Evolutionary conservation across 805 yeast genomes (phyloP).

Genomic region (Limtongozyma cylindracea): DNA sequence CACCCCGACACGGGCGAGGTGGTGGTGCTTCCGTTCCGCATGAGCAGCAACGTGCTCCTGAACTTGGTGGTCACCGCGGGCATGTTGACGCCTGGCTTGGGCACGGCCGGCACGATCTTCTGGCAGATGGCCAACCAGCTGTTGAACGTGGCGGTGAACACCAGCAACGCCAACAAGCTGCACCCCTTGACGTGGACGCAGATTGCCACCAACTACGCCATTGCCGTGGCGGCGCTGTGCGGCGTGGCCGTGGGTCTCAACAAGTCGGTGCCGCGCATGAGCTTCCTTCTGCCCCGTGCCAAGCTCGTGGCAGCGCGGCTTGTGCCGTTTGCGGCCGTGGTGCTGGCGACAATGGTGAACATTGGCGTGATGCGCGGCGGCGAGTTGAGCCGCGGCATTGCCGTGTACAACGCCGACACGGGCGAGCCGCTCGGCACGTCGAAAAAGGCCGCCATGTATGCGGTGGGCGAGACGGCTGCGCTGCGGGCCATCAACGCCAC

Average conservation of each 20-base stretch:
- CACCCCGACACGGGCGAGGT: slow-evolving; percentile 96
- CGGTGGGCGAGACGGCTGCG: slow-evolving; percentile 94
- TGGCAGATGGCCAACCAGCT: slow-evolving; percentile 99
- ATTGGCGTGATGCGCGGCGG: slow-evolving; percentile 94
- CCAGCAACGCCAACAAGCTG: slow-evolving; percentile 88
- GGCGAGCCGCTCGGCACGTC: slow-evolving; percentile 46
- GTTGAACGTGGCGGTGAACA: slow-evolving; percentile 86
- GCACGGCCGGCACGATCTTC: slow-evolving; percentile 73
- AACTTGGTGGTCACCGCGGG: slow-evolving; percentile 92
- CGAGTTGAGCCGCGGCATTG: slow-evolving; percentile 69
- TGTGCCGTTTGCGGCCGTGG: slow-evolving; percentile 97
- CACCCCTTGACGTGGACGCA: slow-evolving; percentile 71
- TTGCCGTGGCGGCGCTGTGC: slow-evolving; percentile 89
- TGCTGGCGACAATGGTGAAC: slow-evolving; percentile 86
- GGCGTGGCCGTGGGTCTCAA: slow-evolving; percentile 88
- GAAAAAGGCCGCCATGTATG: slow-evolving; percentile 67
- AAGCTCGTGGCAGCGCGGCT: slow-evolving; percentile 55
- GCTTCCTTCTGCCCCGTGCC: slow-evolving; percentile 41
- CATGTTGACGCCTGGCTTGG: slow-evolving; percentile 88
- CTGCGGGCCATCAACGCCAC: slow-evolving; percentile 91
- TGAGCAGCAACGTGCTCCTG: slow-evolving; percentile 88
- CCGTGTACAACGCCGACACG: slow-evolving; percentile 36
- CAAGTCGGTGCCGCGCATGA: slow-evolving; percentile 70
- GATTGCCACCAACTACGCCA: slow-evolving; percentile 48
- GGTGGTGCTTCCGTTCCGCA: slow-evolving; percentile 80